phyloP scores from a whole-genome alignment of 306 rosid species.

The Fagus crenata region DNA sequence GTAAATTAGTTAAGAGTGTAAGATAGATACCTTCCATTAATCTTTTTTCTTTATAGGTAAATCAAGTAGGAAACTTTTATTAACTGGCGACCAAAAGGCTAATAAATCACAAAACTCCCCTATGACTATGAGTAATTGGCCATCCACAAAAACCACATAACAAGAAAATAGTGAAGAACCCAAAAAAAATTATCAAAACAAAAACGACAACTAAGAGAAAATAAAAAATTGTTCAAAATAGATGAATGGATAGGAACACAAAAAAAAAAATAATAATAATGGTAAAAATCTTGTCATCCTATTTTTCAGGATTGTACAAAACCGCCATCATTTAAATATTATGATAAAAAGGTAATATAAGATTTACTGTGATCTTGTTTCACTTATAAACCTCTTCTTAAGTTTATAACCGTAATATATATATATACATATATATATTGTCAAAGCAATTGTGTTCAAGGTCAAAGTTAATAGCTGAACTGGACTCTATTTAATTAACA shows the following conservation, averaged over 20 bases:
- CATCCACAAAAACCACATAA: background rate
- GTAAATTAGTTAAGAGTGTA: no score
- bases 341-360: no score
- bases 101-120: background rate
- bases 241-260: background rate
- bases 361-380: no score
- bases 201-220: background rate
- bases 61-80: background rate
- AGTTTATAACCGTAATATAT: background rate
- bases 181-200: background rate
- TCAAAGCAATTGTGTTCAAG: background rate
- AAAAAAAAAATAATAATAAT: no score
- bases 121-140: background rate
- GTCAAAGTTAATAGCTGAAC: background rate
- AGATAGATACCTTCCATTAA: no score
- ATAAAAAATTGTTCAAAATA: background rate
- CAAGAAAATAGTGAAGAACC: background rate
- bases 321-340: no score
- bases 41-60: no score
- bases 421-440: background rate
- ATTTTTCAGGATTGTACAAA: no score
- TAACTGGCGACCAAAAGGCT: background rate
- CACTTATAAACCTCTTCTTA: background rate
- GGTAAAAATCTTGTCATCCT: no score
- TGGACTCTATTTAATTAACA: background rate